Base-by-base conservation (phyloP, 2,329 filamentous ascomycete genomes). In the Epichloe uncinata region DNA sequence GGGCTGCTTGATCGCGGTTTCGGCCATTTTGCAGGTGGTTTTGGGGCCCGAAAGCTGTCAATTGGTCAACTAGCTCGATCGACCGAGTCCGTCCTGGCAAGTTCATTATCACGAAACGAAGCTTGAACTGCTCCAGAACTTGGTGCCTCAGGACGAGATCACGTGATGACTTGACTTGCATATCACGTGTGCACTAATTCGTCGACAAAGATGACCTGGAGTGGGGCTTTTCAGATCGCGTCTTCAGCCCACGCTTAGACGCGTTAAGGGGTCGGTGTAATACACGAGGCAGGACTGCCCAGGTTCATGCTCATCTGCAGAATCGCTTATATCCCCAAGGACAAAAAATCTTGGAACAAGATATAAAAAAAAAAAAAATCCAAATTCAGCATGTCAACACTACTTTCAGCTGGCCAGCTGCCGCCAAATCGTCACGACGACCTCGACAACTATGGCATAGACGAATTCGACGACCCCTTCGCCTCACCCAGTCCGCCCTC, bases 371-470 rank as follows among this genome's bases (percentile, higher is more conserved):
- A 30, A 11, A 18, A 18, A 9, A 30, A 11, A 3, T 36, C 4
- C 20, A 42, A 8, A 30, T 7, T 15, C 43, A 53, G 22, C 45
- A 61, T 66, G 56, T 50, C 59, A 12, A 55, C 61, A 2, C 52
- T 61, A 33, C 51, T 56, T 7, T 41, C 54, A 16, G 57, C 60
- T 0, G 52, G 52, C 16, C 43, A 50, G 11, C 22, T 53, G 15
- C 49, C 43, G 1, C 40, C 52, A 0, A 48, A 53, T 2, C 50
- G 52, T 22, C 68, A 82, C 30, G 79, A 85, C 53, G 81, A 83
- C 47, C 72, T 95, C 9, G 84, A 93, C 57, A 79, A 90, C 58
- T 91, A 91, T 61, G 83, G 88, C 57, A 72, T 82, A 11, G 81
- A 77, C 48, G 72, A 75, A 54, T 63, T 74, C 12, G 64, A 72